These are phyloP conservation scores for Aspergillaceae sp. DNA, from an alignment of 2,329 filamentous ascomycete species.

Conservation along the genomic window DNA sequence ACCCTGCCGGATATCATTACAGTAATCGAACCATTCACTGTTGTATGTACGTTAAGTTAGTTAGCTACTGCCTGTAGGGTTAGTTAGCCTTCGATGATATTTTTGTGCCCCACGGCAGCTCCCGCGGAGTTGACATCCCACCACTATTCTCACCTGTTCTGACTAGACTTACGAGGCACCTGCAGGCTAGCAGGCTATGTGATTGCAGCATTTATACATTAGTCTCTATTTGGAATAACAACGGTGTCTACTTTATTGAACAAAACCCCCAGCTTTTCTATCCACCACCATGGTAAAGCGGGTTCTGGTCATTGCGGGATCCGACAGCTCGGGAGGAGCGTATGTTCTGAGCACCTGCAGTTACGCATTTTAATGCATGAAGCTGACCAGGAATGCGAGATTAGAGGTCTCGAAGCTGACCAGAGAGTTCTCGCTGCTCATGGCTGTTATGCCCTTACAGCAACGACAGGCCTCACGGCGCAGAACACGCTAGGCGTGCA, in stretches of 20 bases:
- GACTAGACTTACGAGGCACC: no score
- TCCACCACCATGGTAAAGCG: conserved; percentile 36
- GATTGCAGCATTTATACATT: not conserved
- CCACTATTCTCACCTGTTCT: not conserved
- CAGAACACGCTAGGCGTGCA: conserved; percentile 84
- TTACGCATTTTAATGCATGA: conserved; percentile 4
- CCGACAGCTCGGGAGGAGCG: conserved; percentile 87
- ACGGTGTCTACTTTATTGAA: not conserved
- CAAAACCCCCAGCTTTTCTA: not conserved
- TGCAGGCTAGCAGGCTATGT: not conserved
- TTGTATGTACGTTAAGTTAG: no score
- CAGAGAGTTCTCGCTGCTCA: conserved; percentile 90
- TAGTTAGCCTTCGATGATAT: not conserved
- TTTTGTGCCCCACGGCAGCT: conserved; percentile 1
- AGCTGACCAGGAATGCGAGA: conserved; percentile 11
- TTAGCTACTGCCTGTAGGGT: not conserved
- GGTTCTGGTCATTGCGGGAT: conserved; percentile 77
- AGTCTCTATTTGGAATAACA: not conserved
- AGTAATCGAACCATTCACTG: no score
- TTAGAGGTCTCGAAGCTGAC: conserved; percentile 85
- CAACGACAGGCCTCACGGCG: conserved; percentile 89
- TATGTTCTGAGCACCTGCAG: conserved; percentile 38
- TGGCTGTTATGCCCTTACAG: conserved; percentile 91
- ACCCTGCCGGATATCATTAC: no score
- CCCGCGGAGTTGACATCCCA: not conserved